phyloP scores from a whole-genome alignment of 192 early-diverging fungal genomes.

The Linnemannia zychae region DNA sequence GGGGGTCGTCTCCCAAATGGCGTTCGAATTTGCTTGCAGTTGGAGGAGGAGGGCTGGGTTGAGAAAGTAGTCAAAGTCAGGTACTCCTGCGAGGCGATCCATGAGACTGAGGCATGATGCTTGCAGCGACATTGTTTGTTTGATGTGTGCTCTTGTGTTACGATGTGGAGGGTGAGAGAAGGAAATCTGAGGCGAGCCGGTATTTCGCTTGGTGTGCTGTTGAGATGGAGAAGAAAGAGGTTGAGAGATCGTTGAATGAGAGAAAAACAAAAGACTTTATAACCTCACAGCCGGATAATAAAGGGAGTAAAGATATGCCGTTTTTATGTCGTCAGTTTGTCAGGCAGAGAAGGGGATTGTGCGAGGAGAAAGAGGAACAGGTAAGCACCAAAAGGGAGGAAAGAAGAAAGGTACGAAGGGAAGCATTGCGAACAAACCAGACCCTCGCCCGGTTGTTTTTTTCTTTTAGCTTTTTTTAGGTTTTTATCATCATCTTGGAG shows the following conservation, averaged over 20 bases:
- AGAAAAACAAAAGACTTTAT: not conserved
- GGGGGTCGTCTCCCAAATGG: slow-evolving; percentile 14
- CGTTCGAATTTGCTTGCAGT: slow-evolving; percentile 42
- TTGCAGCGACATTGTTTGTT: slow-evolving; percentile 68
- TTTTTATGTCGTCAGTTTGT: not conserved
- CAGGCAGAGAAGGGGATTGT: not conserved
- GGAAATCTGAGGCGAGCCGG: not conserved
- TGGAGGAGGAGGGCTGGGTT: slow-evolving; percentile 57
- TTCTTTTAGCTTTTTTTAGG: slow-evolving; percentile 8
- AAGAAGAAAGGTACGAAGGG: too few species aligned
- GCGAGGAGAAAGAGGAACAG: not conserved
- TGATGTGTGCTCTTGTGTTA: not conserved
- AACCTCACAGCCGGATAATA: not conserved
- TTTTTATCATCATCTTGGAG: not conserved
- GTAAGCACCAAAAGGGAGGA: not conserved
- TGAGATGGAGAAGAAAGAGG: not conserved
- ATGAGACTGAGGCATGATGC: slow-evolving; percentile 78
- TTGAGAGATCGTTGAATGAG: not conserved
- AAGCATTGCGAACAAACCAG: not conserved
- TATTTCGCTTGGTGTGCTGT: not conserved
- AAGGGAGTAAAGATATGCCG: not conserved
- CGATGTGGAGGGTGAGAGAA: not conserved
- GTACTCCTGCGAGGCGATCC: slow-evolving; percentile 77
- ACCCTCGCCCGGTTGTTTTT: not conserved
- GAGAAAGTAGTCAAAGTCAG: slow-evolving; percentile 79